These are phyloP conservation scores for Drechslera avenae DNA, from an alignment of 2,329 filamentous ascomycete species.

Conservation along the genomic window DNA sequence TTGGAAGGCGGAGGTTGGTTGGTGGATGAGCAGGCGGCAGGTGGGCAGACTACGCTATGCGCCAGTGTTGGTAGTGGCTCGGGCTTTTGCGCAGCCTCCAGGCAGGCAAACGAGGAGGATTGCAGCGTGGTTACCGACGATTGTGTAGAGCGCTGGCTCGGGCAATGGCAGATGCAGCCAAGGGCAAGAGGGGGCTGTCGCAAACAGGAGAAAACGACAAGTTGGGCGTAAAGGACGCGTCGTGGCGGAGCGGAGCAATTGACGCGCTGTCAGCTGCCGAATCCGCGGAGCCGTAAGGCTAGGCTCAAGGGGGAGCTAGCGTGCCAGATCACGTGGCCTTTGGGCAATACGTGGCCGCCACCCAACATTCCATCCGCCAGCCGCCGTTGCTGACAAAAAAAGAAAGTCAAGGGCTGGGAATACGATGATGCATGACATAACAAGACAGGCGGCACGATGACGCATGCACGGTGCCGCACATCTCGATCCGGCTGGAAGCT, in stretches of 20 bases:
- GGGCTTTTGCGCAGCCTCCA: background rate
- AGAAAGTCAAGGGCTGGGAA: too few relatives aligned
- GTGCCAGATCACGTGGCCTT: background rate
- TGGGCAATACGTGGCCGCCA: too few relatives aligned
- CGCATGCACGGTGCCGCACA: background rate
- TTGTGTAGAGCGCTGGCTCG: too few relatives aligned
- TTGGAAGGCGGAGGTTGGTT: background rate
- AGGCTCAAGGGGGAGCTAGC: background rate
- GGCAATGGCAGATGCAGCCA: background rate
- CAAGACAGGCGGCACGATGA: background rate
- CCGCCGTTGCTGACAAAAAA: too few relatives aligned
- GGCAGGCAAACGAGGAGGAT: background rate
- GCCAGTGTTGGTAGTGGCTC: background rate
- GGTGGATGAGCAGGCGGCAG: background rate
- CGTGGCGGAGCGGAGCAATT: background rate
- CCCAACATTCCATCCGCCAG: too few relatives aligned
- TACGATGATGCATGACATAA: too few relatives aligned
- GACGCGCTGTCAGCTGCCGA: conserved; percentile 9
- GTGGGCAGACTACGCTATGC: background rate
- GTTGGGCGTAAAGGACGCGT: background rate
- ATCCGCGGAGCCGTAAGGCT: background rate
- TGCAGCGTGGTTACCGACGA: too few relatives aligned
- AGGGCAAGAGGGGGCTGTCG: background rate
- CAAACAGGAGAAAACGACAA: background rate
- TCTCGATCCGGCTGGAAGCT: background rate